Evolutionary conservation across 2,329 filamentous ascomycete species (phyloP), one percentile per base, ranked within the genome.

Genomic region (Tolypocladium pustulatum): DNA sequence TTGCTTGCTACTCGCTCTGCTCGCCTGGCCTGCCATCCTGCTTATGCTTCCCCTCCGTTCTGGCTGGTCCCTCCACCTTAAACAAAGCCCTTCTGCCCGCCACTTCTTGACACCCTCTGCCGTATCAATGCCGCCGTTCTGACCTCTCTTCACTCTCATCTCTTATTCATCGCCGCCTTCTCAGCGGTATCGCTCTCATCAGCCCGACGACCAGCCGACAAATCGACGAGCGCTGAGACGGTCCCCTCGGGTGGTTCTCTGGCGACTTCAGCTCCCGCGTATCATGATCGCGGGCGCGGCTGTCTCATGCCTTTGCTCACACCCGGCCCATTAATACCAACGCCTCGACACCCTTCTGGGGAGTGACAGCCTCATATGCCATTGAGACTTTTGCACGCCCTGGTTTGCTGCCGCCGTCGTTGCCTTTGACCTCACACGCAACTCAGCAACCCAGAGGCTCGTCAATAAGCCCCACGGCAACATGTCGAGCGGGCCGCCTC

Each of bases 401-500:
- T 3, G 20, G 20, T 46, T 15, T 25, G 41, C 41, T 7, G 41
- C 22, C 41, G 41, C 41, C n/a, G n/a, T 27, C 22, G 41, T 46
- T 25, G 41, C 25, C 41, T 3, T 46, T 49, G 43, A 27, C 43
- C 43, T 49, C 43, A 9, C 43, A 8, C 12, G 49, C 49, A 52
- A 34, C n/a, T 8, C 30, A 20, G 49, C 17, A 34, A 22, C 17
- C 49, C 27, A 36, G 30, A 22, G 49, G 20, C 49, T 36, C 22
- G 3, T 52, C 49, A 12, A 17, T 30, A 49, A 5, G n/a, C 30
- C 40, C 37, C 36, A 17, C 15, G n/a, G 9, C 36, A 40, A 27
- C 64, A 72, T 72, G 70, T 66, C 68, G 51, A 65, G 64, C 62
- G 65, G 66, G 62, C 67, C 62, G 61, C 63, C 63, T 61, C 61